Conservation (phyloP, 768 basidiomycete genomes). For the Omphalotus guepiniiformis region DNA sequence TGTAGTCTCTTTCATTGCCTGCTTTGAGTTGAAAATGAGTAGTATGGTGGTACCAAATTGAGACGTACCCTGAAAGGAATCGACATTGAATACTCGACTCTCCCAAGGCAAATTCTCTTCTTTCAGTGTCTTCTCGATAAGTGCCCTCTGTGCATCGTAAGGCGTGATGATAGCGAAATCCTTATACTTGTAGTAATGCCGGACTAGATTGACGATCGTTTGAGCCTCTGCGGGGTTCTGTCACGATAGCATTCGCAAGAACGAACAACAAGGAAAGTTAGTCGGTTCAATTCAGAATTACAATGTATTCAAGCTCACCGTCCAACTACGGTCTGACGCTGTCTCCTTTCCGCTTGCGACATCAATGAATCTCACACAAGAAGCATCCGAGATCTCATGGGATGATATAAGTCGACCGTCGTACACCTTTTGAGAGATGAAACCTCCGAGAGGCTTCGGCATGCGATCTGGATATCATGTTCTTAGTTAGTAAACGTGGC, state of each 20-base stretch:
- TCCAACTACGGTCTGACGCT: slow-evolving; percentile 38
- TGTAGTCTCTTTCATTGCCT: slow-evolving; percentile 51
- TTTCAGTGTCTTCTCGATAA: slow-evolving; percentile 33
- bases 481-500: background rate
- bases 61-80: slow-evolving; percentile 48
- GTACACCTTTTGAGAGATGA: slow-evolving; percentile 46
- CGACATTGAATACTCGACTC: slow-evolving; percentile 47
- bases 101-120: slow-evolving; percentile 32
- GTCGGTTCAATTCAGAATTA: too few species aligned
- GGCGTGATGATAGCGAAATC: slow-evolving; percentile 49
- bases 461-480: slow-evolving; percentile 45
- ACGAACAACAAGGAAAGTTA: too few species aligned
- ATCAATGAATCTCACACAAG: slow-evolving; percentile 44
- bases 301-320: slow-evolving; percentile 27
- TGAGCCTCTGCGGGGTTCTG: slow-evolving; percentile 41
- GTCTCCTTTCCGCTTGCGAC: slow-evolving; percentile 33
- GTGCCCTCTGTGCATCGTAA: slow-evolving; percentile 49
- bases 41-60: background rate
- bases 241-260: background rate
- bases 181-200: slow-evolving; percentile 30
- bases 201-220: slow-evolving; percentile 37
- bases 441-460: slow-evolving; percentile 43
- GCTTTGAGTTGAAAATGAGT: background rate
- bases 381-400: slow-evolving; percentile 27
- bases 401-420: slow-evolving; percentile 31